phyloP scores from a whole-genome alignment of 345 rosid species.

The Citrus reticulata region DNA sequence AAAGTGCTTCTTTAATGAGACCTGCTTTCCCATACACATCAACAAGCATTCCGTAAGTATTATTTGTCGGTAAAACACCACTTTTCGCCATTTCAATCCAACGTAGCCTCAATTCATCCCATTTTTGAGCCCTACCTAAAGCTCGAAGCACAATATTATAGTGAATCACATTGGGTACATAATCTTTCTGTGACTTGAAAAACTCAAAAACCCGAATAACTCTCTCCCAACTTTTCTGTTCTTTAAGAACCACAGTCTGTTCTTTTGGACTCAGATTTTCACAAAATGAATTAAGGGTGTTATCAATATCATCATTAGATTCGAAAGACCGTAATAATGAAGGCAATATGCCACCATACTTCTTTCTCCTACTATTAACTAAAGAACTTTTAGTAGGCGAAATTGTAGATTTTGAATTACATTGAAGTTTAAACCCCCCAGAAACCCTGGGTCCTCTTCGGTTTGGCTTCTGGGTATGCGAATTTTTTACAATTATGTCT shows the following conservation, averaged over 20 bases:
- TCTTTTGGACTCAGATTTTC: conserved; percentile 66
- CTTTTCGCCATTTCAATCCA: conserved; percentile 85
- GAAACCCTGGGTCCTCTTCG: conserved; percentile 28
- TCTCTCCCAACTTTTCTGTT: conserved; percentile 56
- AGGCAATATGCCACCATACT: conserved; percentile 53
- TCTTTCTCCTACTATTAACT: conserved; percentile 33
- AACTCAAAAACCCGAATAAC: conserved; percentile 63
- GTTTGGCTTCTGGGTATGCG: conserved; percentile 15
- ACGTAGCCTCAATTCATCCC: conserved; percentile 79
- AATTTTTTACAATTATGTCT: conserved; percentile 3
- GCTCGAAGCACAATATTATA: conserved; percentile 78
- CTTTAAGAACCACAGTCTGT: conserved; percentile 77
- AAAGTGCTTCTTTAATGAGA: conserved; percentile 68
- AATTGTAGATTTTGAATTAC: conserved; percentile 38
- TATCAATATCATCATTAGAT: conserved; percentile 47
- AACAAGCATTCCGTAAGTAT: conserved; percentile 82
- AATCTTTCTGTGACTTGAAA: conserved; percentile 58
- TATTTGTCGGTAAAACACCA: conserved; percentile 65
- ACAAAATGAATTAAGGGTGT: conserved; percentile 46
- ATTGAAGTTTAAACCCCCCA: conserved; percentile 44
- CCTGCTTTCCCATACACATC: conserved; percentile 93
- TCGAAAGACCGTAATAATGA: conserved; percentile 61
- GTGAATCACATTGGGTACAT: conserved; percentile 74
- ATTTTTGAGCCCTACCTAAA: conserved; percentile 72
- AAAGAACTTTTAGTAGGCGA: conserved; percentile 36